A percentile compares a stretch with the other conserved stretches of the same genome.
Conservation (phyloP, 169 alveolate species). For the Cystoisospora suis region DNA sequence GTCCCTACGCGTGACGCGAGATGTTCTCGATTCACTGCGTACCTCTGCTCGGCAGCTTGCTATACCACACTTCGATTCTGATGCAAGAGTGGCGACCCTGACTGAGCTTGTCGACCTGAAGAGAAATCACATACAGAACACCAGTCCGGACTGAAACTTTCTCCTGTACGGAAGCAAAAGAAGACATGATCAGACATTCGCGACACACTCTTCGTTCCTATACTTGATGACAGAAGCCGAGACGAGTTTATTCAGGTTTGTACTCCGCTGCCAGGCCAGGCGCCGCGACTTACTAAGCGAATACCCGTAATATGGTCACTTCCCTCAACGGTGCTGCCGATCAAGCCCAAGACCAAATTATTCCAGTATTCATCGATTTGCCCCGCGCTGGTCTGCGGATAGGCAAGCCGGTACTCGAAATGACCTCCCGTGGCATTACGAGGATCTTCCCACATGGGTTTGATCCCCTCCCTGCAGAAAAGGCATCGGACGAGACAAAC, state of each 20-base stretch:
- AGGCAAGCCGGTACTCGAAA: constrained; percentile 70
- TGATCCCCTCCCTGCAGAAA: constrained; percentile 74
- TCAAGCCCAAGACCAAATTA: constrained; percentile 78
- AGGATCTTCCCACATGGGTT: constrained; percentile 84
- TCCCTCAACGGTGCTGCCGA: constrained; percentile 77
- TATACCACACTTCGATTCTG: constrained; percentile 44
- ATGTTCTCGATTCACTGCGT: not conserved
- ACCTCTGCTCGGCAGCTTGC: constrained; percentile 23
- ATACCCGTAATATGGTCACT: constrained; percentile 69
- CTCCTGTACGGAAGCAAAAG: not conserved
- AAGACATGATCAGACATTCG: no score
- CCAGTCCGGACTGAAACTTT: not conserved
- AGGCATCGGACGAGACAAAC: not conserved
- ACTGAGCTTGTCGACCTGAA: constrained; percentile 53
- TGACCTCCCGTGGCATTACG: constrained; percentile 81
- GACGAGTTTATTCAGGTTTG: no score
- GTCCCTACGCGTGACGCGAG: no score
- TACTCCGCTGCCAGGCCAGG: not conserved
- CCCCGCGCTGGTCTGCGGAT: constrained; percentile 48
- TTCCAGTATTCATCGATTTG: constrained; percentile 81
- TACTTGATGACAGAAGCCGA: no score
- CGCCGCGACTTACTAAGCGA: constrained; percentile 48
- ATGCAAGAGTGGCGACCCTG: constrained; percentile 51
- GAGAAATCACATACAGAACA: not conserved
- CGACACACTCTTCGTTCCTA: no score